A percentile compares a stretch with the other conserved stretches of the same genome.
Evolutionary conservation across 2,329 filamentous ascomycete genomes (phyloP).

Genomic region (Xylariomycetidae sp.): DNA sequence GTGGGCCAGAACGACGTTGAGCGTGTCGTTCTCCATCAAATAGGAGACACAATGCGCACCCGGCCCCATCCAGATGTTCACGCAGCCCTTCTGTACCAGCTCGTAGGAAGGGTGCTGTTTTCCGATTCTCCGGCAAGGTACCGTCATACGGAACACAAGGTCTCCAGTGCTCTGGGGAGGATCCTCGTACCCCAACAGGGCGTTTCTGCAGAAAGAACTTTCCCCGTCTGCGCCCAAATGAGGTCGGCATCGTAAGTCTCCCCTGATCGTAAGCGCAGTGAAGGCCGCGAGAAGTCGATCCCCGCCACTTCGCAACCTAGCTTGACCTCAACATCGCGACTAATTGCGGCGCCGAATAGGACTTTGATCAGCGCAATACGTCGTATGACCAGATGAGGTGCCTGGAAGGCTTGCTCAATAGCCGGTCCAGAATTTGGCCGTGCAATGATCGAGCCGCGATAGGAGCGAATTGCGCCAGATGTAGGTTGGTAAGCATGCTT

Average conservation of each 20-base stretch:
- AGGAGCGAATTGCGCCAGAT: constrained; percentile 2
- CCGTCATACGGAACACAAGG: constrained; percentile 1
- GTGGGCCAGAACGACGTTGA: constrained; percentile 6
- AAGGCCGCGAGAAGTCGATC: constrained; percentile 2
- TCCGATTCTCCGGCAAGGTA: too few species aligned
- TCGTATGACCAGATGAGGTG: constrained; percentile 2
- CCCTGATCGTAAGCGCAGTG: constrained; percentile 2
- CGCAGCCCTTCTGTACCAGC: not conserved
- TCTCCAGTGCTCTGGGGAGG: constrained; percentile 4
- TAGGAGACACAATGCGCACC: constrained; percentile 5
- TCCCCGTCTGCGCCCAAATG: constrained; percentile 4
- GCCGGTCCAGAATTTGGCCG: constrained; percentile 1
- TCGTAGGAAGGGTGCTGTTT: too few species aligned
- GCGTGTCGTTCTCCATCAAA: constrained; percentile 2
- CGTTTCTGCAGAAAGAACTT: constrained; percentile 2
- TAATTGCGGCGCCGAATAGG: not conserved
- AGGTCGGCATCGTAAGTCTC: constrained; percentile 3
- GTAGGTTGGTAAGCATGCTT: constrained; percentile 2
- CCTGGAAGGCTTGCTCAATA: constrained; percentile 1
- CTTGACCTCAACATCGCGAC: constrained; percentile 3
- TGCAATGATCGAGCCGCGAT: constrained; percentile 1
- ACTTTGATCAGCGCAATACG: constrained; percentile 3
- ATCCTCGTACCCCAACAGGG: constrained; percentile 1
- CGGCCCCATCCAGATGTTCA: constrained; percentile 6
- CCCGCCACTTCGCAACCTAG: constrained; percentile 3